Evolutionary conservation across 805 yeast species (phyloP).

Genomic region (Starmerella asiatica): DNA sequence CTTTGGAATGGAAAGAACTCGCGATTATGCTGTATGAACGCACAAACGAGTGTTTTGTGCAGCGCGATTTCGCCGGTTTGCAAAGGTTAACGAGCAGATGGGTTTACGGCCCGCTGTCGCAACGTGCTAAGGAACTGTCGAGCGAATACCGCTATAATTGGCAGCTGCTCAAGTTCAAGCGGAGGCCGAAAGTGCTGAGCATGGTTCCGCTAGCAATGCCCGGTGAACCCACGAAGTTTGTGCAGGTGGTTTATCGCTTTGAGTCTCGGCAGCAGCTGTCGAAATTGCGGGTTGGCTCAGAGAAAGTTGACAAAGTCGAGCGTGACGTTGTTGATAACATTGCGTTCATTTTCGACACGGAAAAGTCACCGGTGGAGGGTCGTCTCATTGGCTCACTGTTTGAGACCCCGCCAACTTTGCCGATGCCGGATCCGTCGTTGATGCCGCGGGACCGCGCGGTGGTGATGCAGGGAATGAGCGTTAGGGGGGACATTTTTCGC

Average conservation of each 20-base stretch:
- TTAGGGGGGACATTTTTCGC: constrained; percentile 29
- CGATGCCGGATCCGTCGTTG: constrained; percentile 23
- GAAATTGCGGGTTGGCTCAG: constrained; percentile 34
- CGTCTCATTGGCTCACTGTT: constrained; percentile 55
- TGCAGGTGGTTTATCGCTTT: constrained; percentile 50
- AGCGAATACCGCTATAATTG: constrained; percentile 48
- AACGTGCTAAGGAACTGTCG: constrained; percentile 46
- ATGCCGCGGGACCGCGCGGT: constrained; percentile 21
- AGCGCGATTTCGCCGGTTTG: constrained; percentile 35
- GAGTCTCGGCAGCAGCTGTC: constrained; percentile 49
- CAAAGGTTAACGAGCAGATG: constrained; percentile 41
- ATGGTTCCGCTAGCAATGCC: constrained; percentile 56
- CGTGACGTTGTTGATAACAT: constrained; percentile 48
- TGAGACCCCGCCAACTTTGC: constrained; percentile 33
- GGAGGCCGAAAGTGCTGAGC: constrained; percentile 57
- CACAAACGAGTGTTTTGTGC: constrained; percentile 72
- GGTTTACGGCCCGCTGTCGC: constrained; percentile 45
- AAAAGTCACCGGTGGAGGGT: constrained; percentile 38
- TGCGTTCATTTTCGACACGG: constrained; percentile 48
- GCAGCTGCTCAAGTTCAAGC: constrained; percentile 59
- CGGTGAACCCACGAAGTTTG: constrained; percentile 39
- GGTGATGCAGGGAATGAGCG: constrained; percentile 26
- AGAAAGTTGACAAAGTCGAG: constrained; percentile 35
- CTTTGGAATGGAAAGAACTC: constrained; percentile 67
- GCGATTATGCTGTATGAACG: constrained; percentile 66